Evolutionary conservation across 1,284 basidiomycete genomes (phyloP), one percentile per base, ranked within the genome.

Genomic region (Neotropicomus parvogracilis): DNA sequence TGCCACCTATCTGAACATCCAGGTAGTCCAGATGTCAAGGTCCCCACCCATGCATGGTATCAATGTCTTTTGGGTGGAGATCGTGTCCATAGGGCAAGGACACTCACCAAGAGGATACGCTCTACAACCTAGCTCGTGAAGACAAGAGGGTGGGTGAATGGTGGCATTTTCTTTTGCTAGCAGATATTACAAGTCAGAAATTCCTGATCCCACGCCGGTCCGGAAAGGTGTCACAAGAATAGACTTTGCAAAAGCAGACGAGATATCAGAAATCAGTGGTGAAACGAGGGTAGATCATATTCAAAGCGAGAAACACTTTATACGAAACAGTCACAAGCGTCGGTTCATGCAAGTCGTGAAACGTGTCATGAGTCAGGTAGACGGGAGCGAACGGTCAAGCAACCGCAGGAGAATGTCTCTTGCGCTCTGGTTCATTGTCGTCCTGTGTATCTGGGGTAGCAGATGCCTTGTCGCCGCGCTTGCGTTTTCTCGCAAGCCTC

Each of bases 31-130:
- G 24, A 19, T 3, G 24, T 7, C 12, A n/a, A 12, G 21, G 27
- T 34, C 47, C 57, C 47, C 50, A 78, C 80, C 85, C 46, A 91
- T 81, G 65, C 33, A 91, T 72, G 2, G 74, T 84, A 55, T 90
- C 81, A 38, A 91, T 82, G 45, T 86, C 70, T 85, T 88, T 51
- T n/a, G n/a, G n/a, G n/a, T n/a, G n/a, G 8, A 3, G 19, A 16
- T 24, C 33, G 3, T 28, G 7, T 16, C 12, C 5, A 36, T 7
- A 31, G 19, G 7, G 14, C 8, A 19, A 35, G 27, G 13, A 20
- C 20, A 27, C 44, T 29, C 52, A 73, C 75, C 62, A 68, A 67
- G 28, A 70, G 65, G 53, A 75, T 74, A 13, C 57, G 53, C n/a
- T 58, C 59, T 6, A 71, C 68, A 37, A 74, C 74, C 44, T 56